Evolutionary conservation across 164 flowering plant species (phyloP).

Genomic region (Vitis rotundifolia): DNA sequence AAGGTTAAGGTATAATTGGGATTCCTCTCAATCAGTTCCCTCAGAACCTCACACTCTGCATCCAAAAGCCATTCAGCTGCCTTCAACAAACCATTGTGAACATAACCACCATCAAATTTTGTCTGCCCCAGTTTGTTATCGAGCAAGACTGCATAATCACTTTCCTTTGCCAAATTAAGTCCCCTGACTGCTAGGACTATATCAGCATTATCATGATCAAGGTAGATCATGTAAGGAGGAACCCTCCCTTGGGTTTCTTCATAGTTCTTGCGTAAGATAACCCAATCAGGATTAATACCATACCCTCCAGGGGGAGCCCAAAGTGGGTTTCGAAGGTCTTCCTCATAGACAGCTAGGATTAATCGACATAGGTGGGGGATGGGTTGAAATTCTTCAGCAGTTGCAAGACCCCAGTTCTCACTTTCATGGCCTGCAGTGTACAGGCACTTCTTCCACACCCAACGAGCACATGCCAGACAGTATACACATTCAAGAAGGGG

Average conservation of each 20-base stretch:
- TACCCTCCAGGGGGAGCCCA: constrained; percentile 86
- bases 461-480: constrained; percentile 63
- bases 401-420: constrained; percentile 19
- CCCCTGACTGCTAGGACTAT: constrained; percentile 60
- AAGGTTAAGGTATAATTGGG: constrained; percentile 55
- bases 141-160: constrained; percentile 57
- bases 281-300: constrained; percentile 43
- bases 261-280: constrained; percentile 21
- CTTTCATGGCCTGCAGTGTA: constrained; percentile 37
- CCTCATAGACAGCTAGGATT: constrained; percentile 61
- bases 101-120: too few relatives aligned
- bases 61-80: constrained; percentile 62
- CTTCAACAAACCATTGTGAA: constrained; percentile 36
- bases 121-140: constrained; percentile 66
- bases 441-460: constrained; percentile 52
- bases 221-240: constrained; percentile 60
- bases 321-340: constrained; percentile 55
- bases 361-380: constrained; percentile 58
- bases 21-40: constrained; percentile 42
- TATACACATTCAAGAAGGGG: constrained; percentile 69
- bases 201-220: constrained; percentile 57
- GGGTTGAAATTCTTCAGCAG: constrained; percentile 40
- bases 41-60: constrained; percentile 28
- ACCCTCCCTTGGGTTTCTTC: constrained; percentile 46
- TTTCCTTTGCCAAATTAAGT: constrained; percentile 57